Evolutionary conservation across 805 yeast species (phyloP).

Genomic region (Barnettozyma vustinii): DNA sequence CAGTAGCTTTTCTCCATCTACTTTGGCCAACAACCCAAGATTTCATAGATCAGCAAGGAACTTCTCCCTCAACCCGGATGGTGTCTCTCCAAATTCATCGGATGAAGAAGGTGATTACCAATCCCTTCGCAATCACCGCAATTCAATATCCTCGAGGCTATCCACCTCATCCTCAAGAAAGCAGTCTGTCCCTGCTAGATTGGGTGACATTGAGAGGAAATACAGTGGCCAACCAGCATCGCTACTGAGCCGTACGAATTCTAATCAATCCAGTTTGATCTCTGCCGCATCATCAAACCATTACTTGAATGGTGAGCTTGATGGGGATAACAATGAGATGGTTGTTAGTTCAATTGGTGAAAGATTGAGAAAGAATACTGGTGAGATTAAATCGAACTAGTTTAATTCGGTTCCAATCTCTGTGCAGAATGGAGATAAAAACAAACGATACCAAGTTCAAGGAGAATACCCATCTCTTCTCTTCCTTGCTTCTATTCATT

Average conservation of each 20-base stretch:
- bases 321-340: slow-evolving; percentile 20
- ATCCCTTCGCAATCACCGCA: slow-evolving; percentile 8
- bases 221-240: background rate
- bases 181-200: slow-evolving; percentile 1
- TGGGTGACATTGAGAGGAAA: background rate
- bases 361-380: slow-evolving; percentile 26
- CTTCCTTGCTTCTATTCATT: background rate
- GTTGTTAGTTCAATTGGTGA: slow-evolving; percentile 32
- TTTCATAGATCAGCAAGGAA: slow-evolving; percentile 14
- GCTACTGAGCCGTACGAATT: slow-evolving; percentile 8
- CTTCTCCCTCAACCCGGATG: slow-evolving; percentile 17
- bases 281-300: slow-evolving; percentile 10
- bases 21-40: slow-evolving; percentile 13
- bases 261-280: slow-evolving; percentile 14
- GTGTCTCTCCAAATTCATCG: slow-evolving; percentile 23
- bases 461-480: background rate
- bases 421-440: background rate
- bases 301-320: slow-evolving; percentile 10
- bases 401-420: background rate
- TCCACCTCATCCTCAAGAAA: slow-evolving; percentile 10
- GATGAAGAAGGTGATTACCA: slow-evolving; percentile 25
- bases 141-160: slow-evolving; percentile 12
- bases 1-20: slow-evolving; percentile 32
- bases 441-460: background rate
- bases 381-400: slow-evolving; percentile 22